Base-by-base conservation (phyloP, 2,329 filamentous ascomycete genomes). In the Chaetomium sp. region DNA sequence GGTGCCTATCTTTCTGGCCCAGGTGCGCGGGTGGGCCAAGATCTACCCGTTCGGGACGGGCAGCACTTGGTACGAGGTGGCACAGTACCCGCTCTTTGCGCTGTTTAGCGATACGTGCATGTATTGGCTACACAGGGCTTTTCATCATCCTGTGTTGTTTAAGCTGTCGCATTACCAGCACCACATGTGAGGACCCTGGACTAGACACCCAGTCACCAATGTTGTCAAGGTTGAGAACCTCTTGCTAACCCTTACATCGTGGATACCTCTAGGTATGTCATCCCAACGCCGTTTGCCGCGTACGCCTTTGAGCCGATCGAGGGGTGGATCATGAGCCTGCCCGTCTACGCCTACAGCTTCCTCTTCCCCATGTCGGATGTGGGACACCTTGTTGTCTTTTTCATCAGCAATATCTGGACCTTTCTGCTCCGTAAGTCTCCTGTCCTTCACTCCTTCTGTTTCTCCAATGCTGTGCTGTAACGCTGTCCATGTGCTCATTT, bases 261-360 rank as follows among this genome's bases (percentile, higher is more conserved):
- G 45, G 45, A 9, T 35, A 48, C 19, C 19, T 27, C 19, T 27
- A 27, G 47, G 8, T 49, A 32, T n/a, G 47, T 49, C 47, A 33
- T 49, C 5, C 47, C 47, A 32, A 49, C 47, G 14, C 47, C 47
- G 35, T 49, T 49, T 40, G 12, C 47, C 8, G 47, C 47, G 19
- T 49, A 49, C 36, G 47, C 47, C n/a, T 49, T 49, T 49, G 47
- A 40, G 4, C 47, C 47, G 14, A 32, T 49, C 19, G 47, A 49
- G 34, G 36, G 9, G 19, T 49, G 47, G 47, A 40, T 49, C 47
- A 49, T 49, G 47, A 49, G 47, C 47, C 36, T 49, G 36, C 47
- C 47, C 19, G n/a, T 49, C 36, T 49, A 49, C 47, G 47, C 47
- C 19, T 49, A 49, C 35, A 49, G 47, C 10, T 49, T 49, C 47